phyloP scores from a whole-genome alignment of 192 early-diverging fungal species.

The Radiomyces spectabilis region DNA sequence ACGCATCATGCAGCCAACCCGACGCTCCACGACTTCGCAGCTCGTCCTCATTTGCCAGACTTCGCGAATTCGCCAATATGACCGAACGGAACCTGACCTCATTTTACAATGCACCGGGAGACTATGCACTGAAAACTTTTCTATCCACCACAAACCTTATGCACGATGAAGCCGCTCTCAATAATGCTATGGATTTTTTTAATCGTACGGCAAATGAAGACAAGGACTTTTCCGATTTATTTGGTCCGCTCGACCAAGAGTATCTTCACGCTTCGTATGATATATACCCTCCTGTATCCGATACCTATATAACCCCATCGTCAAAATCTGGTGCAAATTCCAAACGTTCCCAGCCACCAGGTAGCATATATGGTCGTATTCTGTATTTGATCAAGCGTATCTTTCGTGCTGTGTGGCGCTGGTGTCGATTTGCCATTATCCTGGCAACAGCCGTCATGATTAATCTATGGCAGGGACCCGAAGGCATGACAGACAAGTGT shows the following conservation, averaged over 20 bases:
- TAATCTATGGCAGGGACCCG: conserved; percentile 41
- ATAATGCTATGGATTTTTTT: conserved; percentile 3
- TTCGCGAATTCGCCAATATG: conserved; percentile 3
- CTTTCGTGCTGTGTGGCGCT: conserved; percentile 41
- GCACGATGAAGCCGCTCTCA: background rate
- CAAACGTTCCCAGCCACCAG: no score
- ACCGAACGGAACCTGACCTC: conserved; percentile 12
- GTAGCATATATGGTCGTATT: no score
- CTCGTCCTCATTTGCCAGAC: no score
- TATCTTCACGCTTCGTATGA: background rate
- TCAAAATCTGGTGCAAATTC: no score
- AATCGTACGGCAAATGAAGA: background rate
- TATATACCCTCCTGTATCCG: background rate
- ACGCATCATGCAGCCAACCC: background rate
- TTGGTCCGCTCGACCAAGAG: background rate
- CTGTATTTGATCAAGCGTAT: no score
- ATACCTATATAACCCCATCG: no score
- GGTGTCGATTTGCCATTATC: conserved; percentile 44
- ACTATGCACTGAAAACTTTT: conserved; percentile 14
- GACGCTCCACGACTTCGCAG: conserved; percentile 4
- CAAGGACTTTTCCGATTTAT: background rate
- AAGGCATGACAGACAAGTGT: no score
- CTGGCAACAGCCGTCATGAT: conserved; percentile 38
- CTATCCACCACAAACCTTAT: conserved; percentile 9
- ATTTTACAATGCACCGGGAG: conserved; percentile 15